Evolutionary conservation across 495 filamentous ascomycete genomes (phyloP).

Genomic region (Neurospora tetraspora): DNA sequence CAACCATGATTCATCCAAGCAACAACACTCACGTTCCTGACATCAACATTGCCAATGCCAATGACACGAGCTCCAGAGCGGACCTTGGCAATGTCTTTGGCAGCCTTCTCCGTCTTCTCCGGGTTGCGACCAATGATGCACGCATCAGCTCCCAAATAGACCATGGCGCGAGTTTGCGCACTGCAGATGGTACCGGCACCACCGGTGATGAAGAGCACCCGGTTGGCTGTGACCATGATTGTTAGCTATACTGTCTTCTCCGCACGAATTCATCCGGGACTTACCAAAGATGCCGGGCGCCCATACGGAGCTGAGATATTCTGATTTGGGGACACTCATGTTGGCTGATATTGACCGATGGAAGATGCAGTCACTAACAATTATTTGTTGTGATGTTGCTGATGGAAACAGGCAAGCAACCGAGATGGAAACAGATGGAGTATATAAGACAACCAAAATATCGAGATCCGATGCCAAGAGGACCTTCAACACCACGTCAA

Average conservation of each 20-base stretch:
- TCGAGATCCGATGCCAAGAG: background rate
- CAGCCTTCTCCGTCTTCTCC: slow-evolving; percentile 75
- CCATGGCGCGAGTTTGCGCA: slow-evolving; percentile 81
- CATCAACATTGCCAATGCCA: slow-evolving; percentile 76
- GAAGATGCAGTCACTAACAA: background rate
- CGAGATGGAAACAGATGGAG: background rate
- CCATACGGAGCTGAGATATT: slow-evolving; percentile 76
- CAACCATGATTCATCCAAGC: slow-evolving; percentile 1
- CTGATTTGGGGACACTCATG: slow-evolving; percentile 59
- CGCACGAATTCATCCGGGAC: slow-evolving; percentile 2
- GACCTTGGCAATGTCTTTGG: slow-evolving; percentile 69
- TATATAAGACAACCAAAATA: background rate
- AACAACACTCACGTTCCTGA: slow-evolving; percentile 42
- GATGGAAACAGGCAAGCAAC: background rate
- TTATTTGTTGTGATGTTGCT: background rate
- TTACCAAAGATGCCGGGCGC: slow-evolving; percentile 75
- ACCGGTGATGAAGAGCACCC: slow-evolving; percentile 92
- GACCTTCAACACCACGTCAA: background rate
- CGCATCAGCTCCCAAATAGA: slow-evolving; percentile 85
- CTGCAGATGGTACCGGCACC: slow-evolving; percentile 91
- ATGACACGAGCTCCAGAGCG: slow-evolving; percentile 72
- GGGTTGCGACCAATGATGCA: slow-evolving; percentile 87
- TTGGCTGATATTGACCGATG: slow-evolving; percentile 2
- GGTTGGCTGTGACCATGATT: slow-evolving; percentile 48
- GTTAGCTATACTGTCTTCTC: background rate